These are phyloP conservation scores for Coffea eugenioides DNA, from an alignment of 257 asterid species.

Conservation along the genomic window DNA sequence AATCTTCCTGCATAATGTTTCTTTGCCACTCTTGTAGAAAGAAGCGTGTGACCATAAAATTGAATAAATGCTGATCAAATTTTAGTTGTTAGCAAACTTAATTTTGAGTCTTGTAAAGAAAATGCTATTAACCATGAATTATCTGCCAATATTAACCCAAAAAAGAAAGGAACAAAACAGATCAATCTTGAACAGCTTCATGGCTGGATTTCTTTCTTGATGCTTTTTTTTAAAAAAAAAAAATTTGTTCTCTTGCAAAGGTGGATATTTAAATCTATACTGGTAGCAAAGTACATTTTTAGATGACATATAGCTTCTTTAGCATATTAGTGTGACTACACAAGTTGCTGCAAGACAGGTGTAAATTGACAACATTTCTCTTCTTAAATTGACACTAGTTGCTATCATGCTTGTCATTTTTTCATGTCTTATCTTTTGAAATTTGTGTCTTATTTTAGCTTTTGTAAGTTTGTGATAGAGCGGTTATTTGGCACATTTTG, in stretches of 20 bases:
- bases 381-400: neutral
- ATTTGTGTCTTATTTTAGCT: neutral
- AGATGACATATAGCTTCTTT: neutral
- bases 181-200: neutral
- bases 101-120: neutral
- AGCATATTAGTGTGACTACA: neutral
- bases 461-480: neutral
- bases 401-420: neutral
- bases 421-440: too few species aligned
- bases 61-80: neutral
- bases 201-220: neutral
- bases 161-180: neutral
- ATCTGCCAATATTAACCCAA: too few species aligned
- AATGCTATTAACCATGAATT: neutral
- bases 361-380: neutral
- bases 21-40: neutral
- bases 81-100: neutral
- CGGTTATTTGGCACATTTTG: too few species aligned
- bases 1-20: neutral
- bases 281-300: neutral
- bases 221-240: too few species aligned
- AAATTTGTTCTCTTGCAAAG: too few species aligned
- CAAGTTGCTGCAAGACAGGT: neutral
- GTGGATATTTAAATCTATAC: neutral
- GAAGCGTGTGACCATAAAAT: neutral